Evolutionary conservation across 2,329 filamentous ascomycete species (phyloP), one percentile per base, ranked within the genome.

Genomic region (Exophiala bonariae): DNA sequence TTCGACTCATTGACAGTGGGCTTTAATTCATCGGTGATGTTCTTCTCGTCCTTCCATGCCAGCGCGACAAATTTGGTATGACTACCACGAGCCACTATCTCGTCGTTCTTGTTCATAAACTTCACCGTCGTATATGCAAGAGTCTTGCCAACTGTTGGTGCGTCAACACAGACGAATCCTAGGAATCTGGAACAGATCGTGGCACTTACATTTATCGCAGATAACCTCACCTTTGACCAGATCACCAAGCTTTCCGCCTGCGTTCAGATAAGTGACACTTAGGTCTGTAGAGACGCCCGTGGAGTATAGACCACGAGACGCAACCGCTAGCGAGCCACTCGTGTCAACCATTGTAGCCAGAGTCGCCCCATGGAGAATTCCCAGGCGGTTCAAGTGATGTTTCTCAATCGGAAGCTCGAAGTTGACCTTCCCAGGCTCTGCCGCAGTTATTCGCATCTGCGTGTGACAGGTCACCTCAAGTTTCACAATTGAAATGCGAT

Each of bases 251-350:
- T 79, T 82, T 5, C 82, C 82, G 6, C 83, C 82, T 2, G 80
- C 80, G 41, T 72, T 79, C 11, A 86, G 67, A 58, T 85, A 86
- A 1, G 82, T 85, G 3, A 86, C 78, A 54, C 78, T 85, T 8
- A 86, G 63, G 63, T 86, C 82, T 3, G 82, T 86, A 1, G 80
- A 83, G 2, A 86, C 82, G 6, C 82, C 82, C 0, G 82, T 86
- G 16, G 81, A 75, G 60, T 80, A 85, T 1, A 86, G 71, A 0
- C 83, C 82, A 26, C 77, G 71, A 0, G 82, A 85, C 5, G 82
- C 83, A 32, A 86, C 79, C 7, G 82, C 82, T 8, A 86, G 68
- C 13, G 80, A 84, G 17, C 83, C 83, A 3, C 83, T 82, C 1
- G 85, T 76, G 56, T 86, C 82, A 37, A 84, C 81, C 74, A 78